Evolutionary conservation across 164 flowering plant genomes (phyloP).

Genomic region (Cinnamomum micranthum): DNA sequence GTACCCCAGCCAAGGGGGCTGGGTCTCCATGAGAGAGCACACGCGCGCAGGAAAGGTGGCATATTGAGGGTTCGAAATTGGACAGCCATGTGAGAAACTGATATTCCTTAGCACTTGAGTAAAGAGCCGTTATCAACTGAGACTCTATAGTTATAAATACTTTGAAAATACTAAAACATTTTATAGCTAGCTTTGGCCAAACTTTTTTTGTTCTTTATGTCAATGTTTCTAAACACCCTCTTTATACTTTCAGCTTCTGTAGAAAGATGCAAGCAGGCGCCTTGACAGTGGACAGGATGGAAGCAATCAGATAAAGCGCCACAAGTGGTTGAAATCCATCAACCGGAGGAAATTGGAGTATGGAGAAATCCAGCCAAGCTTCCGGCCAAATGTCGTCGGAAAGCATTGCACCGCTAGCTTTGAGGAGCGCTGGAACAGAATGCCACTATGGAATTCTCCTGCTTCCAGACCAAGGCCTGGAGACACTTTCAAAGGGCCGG

Average conservation of each 20-base stretch:
- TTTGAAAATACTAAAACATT: no score
- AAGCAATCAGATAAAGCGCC: constrained; percentile 63
- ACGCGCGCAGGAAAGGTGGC: no score
- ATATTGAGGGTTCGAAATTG: no score
- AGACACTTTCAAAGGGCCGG: constrained; percentile 40
- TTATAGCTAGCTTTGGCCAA: no score
- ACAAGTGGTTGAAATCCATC: constrained; percentile 83
- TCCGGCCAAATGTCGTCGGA: constrained; percentile 73
- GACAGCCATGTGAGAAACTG: no score
- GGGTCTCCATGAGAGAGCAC: no score
- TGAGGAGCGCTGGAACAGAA: constrained; percentile 74
- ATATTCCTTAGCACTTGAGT: neutral
- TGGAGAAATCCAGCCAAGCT: constrained; percentile 61
- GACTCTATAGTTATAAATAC: no score
- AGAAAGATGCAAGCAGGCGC: constrained; percentile 72
- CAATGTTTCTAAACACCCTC: no score
- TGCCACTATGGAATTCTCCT: constrained; percentile 31
- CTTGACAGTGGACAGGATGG: constrained; percentile 68
- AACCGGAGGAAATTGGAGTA: constrained; percentile 83
- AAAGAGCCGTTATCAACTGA: constrained; percentile 20
- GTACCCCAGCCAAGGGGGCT: no score
- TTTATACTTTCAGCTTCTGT: constrained; percentile 31
- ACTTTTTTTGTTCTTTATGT: no score
- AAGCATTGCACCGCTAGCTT: constrained; percentile 74
- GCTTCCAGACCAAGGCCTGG: no score